A percentile compares a stretch with the other conserved stretches of the same genome.
Conservation (phyloP, 805 yeast species). For the Candida tammaniensis region DNA sequence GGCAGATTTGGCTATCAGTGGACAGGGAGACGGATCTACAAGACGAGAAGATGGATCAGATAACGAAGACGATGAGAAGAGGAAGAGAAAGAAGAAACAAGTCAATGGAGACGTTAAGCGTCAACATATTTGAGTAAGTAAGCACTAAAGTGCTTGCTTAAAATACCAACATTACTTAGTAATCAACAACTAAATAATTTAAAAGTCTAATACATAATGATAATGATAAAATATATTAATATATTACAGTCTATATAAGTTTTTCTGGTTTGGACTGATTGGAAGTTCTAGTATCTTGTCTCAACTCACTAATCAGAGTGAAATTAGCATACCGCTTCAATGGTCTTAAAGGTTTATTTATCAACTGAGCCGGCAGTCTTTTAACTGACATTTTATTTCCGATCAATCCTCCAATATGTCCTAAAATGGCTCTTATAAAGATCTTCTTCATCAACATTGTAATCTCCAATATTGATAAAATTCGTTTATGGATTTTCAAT, state of each 20-base stretch:
- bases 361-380: constrained; percentile 11
- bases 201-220: too few relatives aligned
- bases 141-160: too few relatives aligned
- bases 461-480: constrained; percentile 35
- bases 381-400: constrained; percentile 27
- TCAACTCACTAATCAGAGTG: constrained; percentile 22
- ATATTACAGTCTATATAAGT: not conserved
- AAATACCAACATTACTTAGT: too few relatives aligned
- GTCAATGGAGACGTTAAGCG: constrained; percentile 35
- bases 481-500: constrained; percentile 25
- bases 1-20: constrained; percentile 61
- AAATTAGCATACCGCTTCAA: constrained; percentile 21
- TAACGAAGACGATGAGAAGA: constrained; percentile 36
- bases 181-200: too few relatives aligned
- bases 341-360: constrained; percentile 20
- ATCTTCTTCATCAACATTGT: constrained; percentile 30
- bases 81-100: constrained; percentile 39
- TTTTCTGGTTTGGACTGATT: too few relatives aligned
- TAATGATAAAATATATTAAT: too few relatives aligned
- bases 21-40: constrained; percentile 35
- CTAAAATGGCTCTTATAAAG: constrained; percentile 29
- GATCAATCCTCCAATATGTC: constrained; percentile 35
- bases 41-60: constrained; percentile 41
- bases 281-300: constrained; percentile 3
- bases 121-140: constrained; percentile 23